Conservation (phyloP, 2,329 filamentous ascomycete species). For the Penicillium sp. region DNA sequence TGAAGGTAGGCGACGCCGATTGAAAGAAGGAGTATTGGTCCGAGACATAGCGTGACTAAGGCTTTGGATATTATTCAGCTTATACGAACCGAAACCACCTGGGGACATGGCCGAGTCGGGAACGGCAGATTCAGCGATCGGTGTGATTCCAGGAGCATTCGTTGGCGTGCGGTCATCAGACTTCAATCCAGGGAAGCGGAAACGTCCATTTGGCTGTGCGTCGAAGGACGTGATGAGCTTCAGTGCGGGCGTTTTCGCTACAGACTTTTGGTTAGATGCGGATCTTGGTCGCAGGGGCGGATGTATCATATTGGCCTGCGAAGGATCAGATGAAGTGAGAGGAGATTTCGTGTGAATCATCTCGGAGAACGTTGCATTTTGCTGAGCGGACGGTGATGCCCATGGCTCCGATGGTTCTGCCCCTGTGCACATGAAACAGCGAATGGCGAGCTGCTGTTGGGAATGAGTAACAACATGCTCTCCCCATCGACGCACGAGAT, state of each 20-base stretch:
- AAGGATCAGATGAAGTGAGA: constrained; percentile 61
- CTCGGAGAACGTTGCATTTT: constrained; percentile 49
- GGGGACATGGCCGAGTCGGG: constrained; percentile 64
- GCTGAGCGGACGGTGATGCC: constrained; percentile 77
- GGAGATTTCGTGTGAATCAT: constrained; percentile 27
- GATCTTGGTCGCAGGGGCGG: constrained; percentile 34
- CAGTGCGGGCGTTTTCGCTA: constrained; percentile 77
- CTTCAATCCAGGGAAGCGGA: constrained; percentile 60
- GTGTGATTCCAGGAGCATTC: constrained; percentile 73
- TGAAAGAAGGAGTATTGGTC: constrained; percentile 61
- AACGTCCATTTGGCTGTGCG: constrained; percentile 48
- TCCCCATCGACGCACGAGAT: constrained; percentile 90
- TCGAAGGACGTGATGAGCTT: constrained; percentile 92
- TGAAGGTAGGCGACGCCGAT: constrained; percentile 68
- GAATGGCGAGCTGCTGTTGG: constrained; percentile 84
- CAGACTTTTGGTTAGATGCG: constrained; percentile 56
- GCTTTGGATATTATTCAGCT: constrained; percentile 59
- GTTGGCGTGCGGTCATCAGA: constrained; percentile 68
- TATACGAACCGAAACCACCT: constrained; percentile 60
- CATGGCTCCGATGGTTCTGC: constrained; percentile 82
- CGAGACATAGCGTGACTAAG: constrained; percentile 68
- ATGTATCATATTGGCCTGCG: constrained; percentile 33
- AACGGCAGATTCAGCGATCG: constrained; percentile 76
- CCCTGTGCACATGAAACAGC: constrained; percentile 89
- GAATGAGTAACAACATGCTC: constrained; percentile 84